Evolutionary conservation across 345 rosid species (phyloP).

Genomic region (Diplotaxis tenuifolia): DNA sequence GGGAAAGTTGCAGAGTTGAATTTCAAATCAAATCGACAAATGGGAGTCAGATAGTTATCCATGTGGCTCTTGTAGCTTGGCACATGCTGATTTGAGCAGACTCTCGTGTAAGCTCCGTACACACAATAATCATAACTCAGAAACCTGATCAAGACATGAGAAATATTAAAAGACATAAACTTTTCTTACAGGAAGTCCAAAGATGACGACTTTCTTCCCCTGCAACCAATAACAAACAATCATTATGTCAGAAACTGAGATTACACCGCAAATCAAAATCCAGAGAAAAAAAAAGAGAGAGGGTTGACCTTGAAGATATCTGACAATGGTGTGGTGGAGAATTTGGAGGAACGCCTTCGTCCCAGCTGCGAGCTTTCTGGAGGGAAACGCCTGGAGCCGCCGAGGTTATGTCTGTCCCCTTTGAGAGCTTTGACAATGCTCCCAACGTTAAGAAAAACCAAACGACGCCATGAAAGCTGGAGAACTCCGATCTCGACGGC

Average conservation of each 20-base stretch:
- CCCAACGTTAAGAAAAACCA: too few relatives aligned
- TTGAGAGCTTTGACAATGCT: constrained; percentile 59
- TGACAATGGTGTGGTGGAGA: constrained; percentile 65
- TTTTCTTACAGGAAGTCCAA: constrained; percentile 87
- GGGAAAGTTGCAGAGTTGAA: constrained; percentile 42
- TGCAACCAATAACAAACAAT: constrained; percentile 37
- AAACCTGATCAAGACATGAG: constrained; percentile 16
- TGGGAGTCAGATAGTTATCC: constrained; percentile 37
- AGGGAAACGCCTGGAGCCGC: constrained; percentile 70
- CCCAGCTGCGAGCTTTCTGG: constrained; percentile 90
- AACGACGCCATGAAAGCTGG: too few relatives aligned
- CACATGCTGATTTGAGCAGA: constrained; percentile 89
- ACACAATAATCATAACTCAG: constrained; percentile 6
- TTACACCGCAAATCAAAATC: not conserved
- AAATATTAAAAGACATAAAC: not conserved
- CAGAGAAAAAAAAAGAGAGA: not conserved
- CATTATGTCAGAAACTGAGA: constrained; percentile 3
- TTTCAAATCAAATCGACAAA: not conserved
- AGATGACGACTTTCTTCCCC: constrained; percentile 92
- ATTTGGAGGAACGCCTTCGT: constrained; percentile 77
- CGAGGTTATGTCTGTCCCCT: constrained; percentile 60
- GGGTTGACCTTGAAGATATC: constrained; percentile 68
- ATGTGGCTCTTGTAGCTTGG: constrained; percentile 81
- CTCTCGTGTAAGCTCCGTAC: constrained; percentile 89
- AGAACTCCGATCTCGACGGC: too few relatives aligned